These are phyloP conservation scores for Trypanosoma melophagium DNA, from an alignment of 208 protist species.

Conservation along the genomic window DNA sequence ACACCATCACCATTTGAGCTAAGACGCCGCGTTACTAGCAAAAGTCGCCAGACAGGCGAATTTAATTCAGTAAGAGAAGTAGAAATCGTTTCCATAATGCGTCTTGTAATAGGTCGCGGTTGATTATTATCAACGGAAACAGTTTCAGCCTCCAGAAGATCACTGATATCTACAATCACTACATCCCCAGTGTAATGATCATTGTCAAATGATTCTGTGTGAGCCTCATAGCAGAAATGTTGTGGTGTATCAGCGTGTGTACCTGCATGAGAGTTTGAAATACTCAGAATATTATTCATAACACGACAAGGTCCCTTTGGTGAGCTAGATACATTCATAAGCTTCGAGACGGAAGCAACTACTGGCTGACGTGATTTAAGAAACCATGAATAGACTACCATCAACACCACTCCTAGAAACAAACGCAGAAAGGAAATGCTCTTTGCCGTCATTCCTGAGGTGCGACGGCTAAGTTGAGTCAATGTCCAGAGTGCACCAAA, in stretches of 20 bases:
- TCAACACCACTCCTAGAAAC: not conserved
- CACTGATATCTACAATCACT: constrained; percentile 48
- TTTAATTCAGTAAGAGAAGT: constrained; percentile 11
- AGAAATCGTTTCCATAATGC: constrained; percentile 34
- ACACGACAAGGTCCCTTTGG: constrained; percentile 51
- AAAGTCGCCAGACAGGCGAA: constrained; percentile 42
- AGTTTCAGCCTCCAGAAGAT: constrained; percentile 19
- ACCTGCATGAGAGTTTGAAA: constrained; percentile 74
- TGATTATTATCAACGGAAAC: not conserved
- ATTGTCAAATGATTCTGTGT: constrained; percentile 37
- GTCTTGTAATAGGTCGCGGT: constrained; percentile 38
- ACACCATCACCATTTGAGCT: not conserved
- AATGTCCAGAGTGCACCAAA: constrained; percentile 37
- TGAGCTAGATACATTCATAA: constrained; percentile 43
- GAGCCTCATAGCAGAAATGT: constrained; percentile 43
- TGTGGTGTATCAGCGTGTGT: constrained; percentile 73
- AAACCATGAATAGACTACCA: constrained; percentile 30
- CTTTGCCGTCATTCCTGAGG: not conserved
- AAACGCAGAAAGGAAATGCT: not conserved
- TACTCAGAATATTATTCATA: constrained; percentile 40
- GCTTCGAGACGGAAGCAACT: constrained; percentile 31
- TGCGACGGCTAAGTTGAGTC: constrained; percentile 18
- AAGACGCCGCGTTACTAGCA: constrained; percentile 43
- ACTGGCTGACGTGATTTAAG: constrained; percentile 32
- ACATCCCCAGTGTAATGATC: constrained; percentile 66